phyloP scores from a whole-genome alignment of 2,329 filamentous ascomycete genomes.

The Talaromyces sp. region DNA sequence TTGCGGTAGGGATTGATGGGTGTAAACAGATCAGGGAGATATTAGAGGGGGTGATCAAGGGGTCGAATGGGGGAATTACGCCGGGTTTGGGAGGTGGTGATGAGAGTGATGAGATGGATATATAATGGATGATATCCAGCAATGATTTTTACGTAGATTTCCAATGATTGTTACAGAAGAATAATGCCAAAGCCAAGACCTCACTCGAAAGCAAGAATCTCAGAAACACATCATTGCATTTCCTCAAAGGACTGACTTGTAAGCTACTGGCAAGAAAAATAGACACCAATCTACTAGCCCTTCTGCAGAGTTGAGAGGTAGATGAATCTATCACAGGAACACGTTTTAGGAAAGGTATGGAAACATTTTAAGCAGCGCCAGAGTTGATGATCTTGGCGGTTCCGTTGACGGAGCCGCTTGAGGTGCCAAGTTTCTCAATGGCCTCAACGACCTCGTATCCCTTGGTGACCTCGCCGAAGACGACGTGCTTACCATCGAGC shows the following conservation, averaged over 20 bases:
- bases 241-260: slow-evolving; percentile 8
- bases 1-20: slow-evolving; percentile 86
- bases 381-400: slow-evolving; percentile 48
- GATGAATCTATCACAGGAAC: neutral
- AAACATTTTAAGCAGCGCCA: slow-evolving; percentile 36
- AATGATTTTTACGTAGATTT: neutral
- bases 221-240: slow-evolving; percentile 8
- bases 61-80: slow-evolving; percentile 27
- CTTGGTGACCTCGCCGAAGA: slow-evolving; percentile 63
- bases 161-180: neutral
- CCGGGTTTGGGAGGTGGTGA: neutral
- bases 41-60: slow-evolving; percentile 69
- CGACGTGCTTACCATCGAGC: slow-evolving; percentile 67
- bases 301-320: neutral
- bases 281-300: neutral
- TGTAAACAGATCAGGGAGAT: slow-evolving; percentile 81
- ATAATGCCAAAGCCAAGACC: slow-evolving; percentile 10
- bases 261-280: slow-evolving; percentile 13
- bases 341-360: slow-evolving; percentile 4
- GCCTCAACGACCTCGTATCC: slow-evolving; percentile 53
- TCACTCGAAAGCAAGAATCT: slow-evolving; percentile 1
- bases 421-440: slow-evolving; percentile 58
- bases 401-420: slow-evolving; percentile 51
- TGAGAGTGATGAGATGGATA: neutral
- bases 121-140: neutral